phyloP scores from a whole-genome alignment of 2,329 filamentous ascomycete species.

The Rutstroemia sp. region DNA sequence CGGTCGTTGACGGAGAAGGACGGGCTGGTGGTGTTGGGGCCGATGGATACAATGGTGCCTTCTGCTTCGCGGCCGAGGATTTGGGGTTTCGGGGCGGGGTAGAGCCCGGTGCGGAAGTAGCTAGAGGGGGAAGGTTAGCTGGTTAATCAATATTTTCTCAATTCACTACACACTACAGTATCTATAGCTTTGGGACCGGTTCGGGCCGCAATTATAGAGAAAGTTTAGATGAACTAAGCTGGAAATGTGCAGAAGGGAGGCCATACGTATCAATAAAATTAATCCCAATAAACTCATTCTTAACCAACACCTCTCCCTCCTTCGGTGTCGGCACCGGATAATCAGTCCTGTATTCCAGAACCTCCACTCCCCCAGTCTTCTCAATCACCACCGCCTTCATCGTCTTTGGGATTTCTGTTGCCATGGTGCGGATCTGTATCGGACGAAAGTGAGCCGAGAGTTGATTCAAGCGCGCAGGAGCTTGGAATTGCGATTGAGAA shows the following conservation, averaged over 20 bases:
- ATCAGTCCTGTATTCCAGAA: slow-evolving; percentile 64
- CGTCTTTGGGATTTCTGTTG: slow-evolving; percentile 17
- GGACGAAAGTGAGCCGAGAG: too few species aligned
- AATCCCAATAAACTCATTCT: slow-evolving; percentile 72
- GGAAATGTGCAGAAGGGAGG: neutral
- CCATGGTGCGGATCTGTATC: neutral
- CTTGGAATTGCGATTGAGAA: too few species aligned
- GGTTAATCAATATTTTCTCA: neutral
- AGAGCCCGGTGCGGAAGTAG: slow-evolving; percentile 86
- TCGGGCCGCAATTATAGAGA: neutral
- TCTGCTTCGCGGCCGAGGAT: slow-evolving; percentile 74
- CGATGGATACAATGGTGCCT: slow-evolving; percentile 60
- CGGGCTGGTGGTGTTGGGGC: slow-evolving; percentile 39
- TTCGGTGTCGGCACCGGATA: slow-evolving; percentile 61
- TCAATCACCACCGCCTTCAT: slow-evolving; percentile 64
- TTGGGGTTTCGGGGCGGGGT: slow-evolving; percentile 63
- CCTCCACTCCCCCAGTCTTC: slow-evolving; percentile 64
- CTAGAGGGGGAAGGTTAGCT: slow-evolving; percentile 27
- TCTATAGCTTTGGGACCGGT: too few species aligned
- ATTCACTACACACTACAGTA: too few species aligned
- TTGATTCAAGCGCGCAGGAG: too few species aligned
- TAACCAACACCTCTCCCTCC: slow-evolving; percentile 67
- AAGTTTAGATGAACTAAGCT: neutral
- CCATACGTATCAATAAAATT: slow-evolving; percentile 79
- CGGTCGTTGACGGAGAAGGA: slow-evolving; percentile 57